Evolutionary conservation across 257 asterid species (phyloP).

Genomic region (Primulina huaijiensis): DNA sequence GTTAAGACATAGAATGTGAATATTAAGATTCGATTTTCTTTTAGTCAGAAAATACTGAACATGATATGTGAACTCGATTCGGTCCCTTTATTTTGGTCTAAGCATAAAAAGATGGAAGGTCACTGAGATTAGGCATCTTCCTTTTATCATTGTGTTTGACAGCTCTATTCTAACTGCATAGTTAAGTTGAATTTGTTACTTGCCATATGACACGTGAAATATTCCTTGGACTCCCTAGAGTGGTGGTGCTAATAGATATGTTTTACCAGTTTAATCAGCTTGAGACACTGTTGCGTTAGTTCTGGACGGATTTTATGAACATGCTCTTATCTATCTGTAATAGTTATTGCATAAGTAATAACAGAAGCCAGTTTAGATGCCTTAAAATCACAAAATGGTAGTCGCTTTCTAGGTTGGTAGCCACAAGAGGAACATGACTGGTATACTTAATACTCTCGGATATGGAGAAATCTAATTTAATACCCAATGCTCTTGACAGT

Average conservation of each 20-base stretch:
- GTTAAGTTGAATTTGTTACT: conserved; percentile 1
- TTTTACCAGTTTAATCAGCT: background rate
- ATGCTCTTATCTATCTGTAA: background rate
- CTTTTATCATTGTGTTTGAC: background rate
- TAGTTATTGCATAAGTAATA: background rate
- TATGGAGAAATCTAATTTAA: conserved; percentile 2
- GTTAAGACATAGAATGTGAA: background rate
- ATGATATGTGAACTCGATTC: background rate
- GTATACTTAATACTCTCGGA: background rate
- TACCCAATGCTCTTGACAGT: conserved; percentile 4
- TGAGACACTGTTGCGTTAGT: background rate
- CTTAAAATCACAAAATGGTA: conserved; percentile 1
- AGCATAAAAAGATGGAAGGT: background rate
- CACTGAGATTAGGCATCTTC: background rate
- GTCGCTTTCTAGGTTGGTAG: conserved; percentile 2
- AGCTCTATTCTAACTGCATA: background rate
- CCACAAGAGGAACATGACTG: conserved; percentile 6
- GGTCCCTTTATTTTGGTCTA: background rate
- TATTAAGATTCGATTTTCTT: conserved; percentile 1
- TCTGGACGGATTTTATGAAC: background rate
- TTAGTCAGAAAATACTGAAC: background rate
- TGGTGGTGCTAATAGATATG: conserved; percentile 10
- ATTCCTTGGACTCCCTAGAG: background rate
- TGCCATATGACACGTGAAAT: background rate
- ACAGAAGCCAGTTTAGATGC: conserved; percentile 1